Evolutionary conservation across 108 stramenopile genomes (phyloP).

Genomic region (Cyclostephanos invisitatus): DNA sequence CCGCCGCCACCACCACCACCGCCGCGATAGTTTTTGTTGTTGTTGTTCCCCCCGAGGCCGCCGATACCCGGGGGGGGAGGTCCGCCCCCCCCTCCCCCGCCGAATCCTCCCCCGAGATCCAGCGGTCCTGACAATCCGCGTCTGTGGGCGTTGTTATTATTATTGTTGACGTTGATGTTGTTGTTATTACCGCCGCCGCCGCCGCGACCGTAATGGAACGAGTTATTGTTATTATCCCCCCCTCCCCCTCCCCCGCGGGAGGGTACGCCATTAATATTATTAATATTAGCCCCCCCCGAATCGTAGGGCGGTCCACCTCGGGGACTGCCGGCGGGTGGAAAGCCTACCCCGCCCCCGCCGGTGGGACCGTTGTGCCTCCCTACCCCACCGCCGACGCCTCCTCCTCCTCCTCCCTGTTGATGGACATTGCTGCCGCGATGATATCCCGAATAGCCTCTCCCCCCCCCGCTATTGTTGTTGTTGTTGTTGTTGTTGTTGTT

Average conservation of each 20-base stretch:
- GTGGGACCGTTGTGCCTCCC: conserved; percentile 2
- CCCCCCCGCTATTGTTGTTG: not conserved
- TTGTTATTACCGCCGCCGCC: conserved; percentile 15
- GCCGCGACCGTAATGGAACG: not conserved
- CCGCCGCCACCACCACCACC: no score
- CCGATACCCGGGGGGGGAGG: not conserved
- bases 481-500: no score
- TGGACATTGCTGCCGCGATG: not conserved
- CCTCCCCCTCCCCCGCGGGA: not conserved
- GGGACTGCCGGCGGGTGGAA: no score
- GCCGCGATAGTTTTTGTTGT: conserved; percentile 7
- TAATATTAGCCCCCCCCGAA: not conserved
- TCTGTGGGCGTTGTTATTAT: not conserved
- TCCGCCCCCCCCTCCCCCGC: not conserved
- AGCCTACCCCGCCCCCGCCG: not conserved
- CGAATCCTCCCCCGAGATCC: not conserved
- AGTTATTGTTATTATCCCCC: not conserved
- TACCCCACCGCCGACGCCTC: not conserved
- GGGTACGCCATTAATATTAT: not conserved
- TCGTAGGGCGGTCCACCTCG: no score
- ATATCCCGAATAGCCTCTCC: conserved; percentile 5
- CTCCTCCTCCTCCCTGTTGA: not conserved
- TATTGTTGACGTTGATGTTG: not conserved
- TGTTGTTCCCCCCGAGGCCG: conserved; percentile 5
- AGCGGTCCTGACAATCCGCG: not conserved